These are phyloP conservation scores for Allium cepa DNA, from an alignment of 106 monocot species.

Conservation along the genomic window DNA sequence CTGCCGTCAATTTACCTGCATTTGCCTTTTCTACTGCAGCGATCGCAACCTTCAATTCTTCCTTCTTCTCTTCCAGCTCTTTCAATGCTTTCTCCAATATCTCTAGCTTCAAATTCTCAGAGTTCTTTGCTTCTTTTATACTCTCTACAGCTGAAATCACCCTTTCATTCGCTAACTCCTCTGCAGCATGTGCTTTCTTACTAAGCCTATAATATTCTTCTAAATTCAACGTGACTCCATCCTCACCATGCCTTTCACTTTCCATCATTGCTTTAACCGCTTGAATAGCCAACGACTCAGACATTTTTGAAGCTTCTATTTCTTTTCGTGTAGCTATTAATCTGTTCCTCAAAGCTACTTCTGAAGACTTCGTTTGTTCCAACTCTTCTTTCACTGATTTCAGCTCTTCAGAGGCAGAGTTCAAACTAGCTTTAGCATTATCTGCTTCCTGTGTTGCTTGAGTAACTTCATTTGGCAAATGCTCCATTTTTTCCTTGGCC, in stretches of 20 bases:
- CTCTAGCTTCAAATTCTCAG: constrained; percentile 21
- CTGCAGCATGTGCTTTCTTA: constrained; percentile 47
- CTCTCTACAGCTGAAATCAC: constrained; percentile 35
- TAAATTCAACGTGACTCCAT: constrained; percentile 30
- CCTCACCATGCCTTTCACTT: not conserved
- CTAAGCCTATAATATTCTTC: constrained; percentile 65
- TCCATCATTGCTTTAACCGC: constrained; percentile 54
- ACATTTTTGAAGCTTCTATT: constrained; percentile 50
- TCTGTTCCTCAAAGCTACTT: constrained; percentile 28
- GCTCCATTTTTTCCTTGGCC: constrained; percentile 30
- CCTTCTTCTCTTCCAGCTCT: constrained; percentile 33
- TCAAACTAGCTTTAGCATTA: constrained; percentile 31
- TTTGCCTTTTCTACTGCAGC: constrained; percentile 44
- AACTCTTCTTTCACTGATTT: constrained; percentile 44
- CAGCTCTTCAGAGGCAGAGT: constrained; percentile 39
- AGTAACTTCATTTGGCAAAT: constrained; percentile 28
- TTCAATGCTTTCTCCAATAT: constrained; percentile 22
- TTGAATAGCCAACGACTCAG: constrained; percentile 34
- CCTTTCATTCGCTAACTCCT: constrained; percentile 41
- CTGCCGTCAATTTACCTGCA: constrained; percentile 39
- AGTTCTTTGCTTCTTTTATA: constrained; percentile 51
- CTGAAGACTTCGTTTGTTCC: constrained; percentile 29
- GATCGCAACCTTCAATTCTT: constrained; percentile 26
- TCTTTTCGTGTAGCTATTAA: constrained; percentile 41
- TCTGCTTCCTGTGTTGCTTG: constrained; percentile 43